Evolutionary conservation across 768 basidiomycete species (phyloP).

Genomic region (Sporobolomyces roseus): DNA sequence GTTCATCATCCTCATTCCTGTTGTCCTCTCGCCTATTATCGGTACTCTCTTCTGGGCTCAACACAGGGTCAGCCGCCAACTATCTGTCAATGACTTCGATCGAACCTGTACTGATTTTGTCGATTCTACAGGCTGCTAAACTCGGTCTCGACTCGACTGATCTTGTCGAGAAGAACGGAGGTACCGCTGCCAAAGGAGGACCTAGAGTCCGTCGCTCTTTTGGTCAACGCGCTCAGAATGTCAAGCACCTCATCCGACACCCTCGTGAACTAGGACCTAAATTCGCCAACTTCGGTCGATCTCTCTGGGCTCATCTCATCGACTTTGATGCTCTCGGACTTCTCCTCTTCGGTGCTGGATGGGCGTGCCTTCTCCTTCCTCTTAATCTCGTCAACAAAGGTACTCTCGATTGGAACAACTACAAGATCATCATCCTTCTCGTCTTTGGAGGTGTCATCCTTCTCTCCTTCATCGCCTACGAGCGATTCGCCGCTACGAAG

Average conservation of each 20-base stretch:
- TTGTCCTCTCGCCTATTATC: slow-evolving; percentile 34
- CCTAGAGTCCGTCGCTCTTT: slow-evolving; percentile 8
- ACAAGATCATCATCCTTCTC: slow-evolving; percentile 44
- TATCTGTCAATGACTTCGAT: too few species aligned
- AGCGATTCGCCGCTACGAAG: slow-evolving; percentile 55
- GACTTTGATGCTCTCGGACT: slow-evolving; percentile 44
- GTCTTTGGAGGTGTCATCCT: slow-evolving; percentile 39
- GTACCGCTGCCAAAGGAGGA: slow-evolving; percentile 22
- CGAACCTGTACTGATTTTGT: too few species aligned
- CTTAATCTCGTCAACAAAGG: slow-evolving; percentile 30
- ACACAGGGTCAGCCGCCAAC: slow-evolving; percentile 2
- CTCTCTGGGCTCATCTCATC: slow-evolving; percentile 9
- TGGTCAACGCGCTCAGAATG: too few species aligned
- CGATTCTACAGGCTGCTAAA: slow-evolving; percentile 24
- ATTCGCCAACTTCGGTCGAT: not conserved
- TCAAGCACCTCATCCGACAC: too few species aligned
- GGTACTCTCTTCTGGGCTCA: slow-evolving; percentile 43
- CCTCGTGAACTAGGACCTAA: too few species aligned
- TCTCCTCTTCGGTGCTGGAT: slow-evolving; percentile 42
- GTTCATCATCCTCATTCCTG: slow-evolving; percentile 51
- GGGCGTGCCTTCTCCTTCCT: slow-evolving; percentile 42
- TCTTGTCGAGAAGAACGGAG: slow-evolving; percentile 28
- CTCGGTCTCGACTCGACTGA: slow-evolving; percentile 43
- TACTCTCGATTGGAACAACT: slow-evolving; percentile 15
- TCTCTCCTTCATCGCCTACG: slow-evolving; percentile 48